phyloP scores from a whole-genome alignment of 2,329 filamentous ascomycete genomes.

The Ophiostoma sp. region DNA sequence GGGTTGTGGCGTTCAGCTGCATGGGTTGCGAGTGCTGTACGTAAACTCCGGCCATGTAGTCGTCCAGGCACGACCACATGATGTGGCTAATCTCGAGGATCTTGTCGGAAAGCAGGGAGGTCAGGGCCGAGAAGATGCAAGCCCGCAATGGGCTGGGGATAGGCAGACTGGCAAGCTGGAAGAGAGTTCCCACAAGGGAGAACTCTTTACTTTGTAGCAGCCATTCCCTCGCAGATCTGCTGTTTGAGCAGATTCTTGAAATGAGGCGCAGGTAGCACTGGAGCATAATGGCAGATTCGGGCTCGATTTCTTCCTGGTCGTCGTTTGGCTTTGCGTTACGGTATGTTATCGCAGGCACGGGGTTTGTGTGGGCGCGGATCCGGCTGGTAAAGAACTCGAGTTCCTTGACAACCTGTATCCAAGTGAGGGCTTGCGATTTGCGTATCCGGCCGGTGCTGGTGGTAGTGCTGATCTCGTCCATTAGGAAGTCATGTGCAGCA shows the following conservation, averaged over 20 bases:
- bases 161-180: conserved; percentile 70
- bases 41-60: conserved; percentile 65
- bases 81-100: conserved; percentile 58
- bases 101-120: conserved; percentile 71
- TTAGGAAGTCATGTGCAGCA: conserved; percentile 78
- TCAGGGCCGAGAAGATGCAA: conserved; percentile 73
- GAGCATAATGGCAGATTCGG: conserved; percentile 93
- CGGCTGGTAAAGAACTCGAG: conserved; percentile 76
- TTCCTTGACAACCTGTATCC: conserved; percentile 88
- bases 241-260: conserved; percentile 72
- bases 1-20: conserved; percentile 28
- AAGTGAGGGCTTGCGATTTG: conserved; percentile 78
- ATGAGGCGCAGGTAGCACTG: conserved; percentile 89
- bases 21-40: conserved; percentile 32
- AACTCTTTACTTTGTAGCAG: conserved; percentile 57
- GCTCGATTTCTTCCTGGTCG: conserved; percentile 71
- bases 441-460: conserved; percentile 64
- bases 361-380: conserved; percentile 64
- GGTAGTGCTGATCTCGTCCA: conserved; percentile 69
- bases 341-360: conserved; percentile 49
- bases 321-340: conserved; percentile 55
- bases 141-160: conserved; percentile 74
- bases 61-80: conserved; percentile 77
- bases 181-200: conserved; percentile 66
- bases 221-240: conserved; percentile 64